Conservation (phyloP, 2,329 filamentous ascomycete species). For the Stagonosporopsis tanaceti region DNA sequence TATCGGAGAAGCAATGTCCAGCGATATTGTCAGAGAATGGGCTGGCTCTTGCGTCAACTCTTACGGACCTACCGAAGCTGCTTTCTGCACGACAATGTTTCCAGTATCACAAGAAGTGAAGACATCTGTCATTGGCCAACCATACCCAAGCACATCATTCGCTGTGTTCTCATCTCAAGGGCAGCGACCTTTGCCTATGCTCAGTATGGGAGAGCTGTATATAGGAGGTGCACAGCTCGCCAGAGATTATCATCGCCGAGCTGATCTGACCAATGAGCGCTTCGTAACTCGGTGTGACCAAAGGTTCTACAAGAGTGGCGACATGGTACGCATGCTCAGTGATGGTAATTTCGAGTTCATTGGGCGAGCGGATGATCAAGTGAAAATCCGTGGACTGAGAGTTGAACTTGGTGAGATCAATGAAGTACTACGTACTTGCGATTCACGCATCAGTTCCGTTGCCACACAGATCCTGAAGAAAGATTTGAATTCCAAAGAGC, state of each 20-base stretch:
- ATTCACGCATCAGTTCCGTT: conserved; percentile 33
- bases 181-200: conserved; percentile 45
- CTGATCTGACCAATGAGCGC: conserved; percentile 39
- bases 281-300: conserved; percentile 43
- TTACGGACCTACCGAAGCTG: conserved; percentile 55
- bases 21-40: conserved; percentile 51
- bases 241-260: conserved; percentile 53
- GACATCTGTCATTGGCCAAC: conserved; percentile 52
- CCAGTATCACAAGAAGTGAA: conserved; percentile 39
- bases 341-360: conserved; percentile 52
- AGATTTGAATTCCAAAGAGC: conserved; percentile 37
- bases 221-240: conserved; percentile 58
- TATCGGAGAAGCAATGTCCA: conserved; percentile 54
- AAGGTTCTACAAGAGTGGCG: conserved; percentile 50
- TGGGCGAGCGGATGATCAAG: conserved; percentile 50
- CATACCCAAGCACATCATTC: conserved; percentile 53
- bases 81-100: conserved; percentile 56
- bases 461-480: conserved; percentile 45
- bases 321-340: conserved; percentile 49
- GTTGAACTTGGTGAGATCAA: conserved; percentile 52
- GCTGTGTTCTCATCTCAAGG: conserved; percentile 45
- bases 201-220: conserved; percentile 55
- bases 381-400: conserved; percentile 51
- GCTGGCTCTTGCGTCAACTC: conserved; percentile 53
- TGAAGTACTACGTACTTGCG: conserved; percentile 34